These are phyloP conservation scores for Fusarium neocosmosporiellum DNA, from an alignment of 2,329 filamentous ascomycete species.

Conservation along the genomic window DNA sequence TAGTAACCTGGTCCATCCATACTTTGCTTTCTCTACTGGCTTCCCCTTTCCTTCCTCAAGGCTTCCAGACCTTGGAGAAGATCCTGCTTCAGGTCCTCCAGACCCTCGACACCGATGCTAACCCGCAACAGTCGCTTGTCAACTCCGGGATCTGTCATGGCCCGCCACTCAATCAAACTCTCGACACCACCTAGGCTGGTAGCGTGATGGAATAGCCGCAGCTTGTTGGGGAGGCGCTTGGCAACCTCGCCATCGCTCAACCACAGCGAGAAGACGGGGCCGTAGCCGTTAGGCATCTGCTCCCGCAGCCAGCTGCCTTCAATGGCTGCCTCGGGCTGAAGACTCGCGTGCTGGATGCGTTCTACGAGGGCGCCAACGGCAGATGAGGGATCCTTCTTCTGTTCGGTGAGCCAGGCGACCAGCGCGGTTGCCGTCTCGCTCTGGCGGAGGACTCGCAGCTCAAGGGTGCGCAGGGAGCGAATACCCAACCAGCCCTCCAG, in stretches of 20 bases:
- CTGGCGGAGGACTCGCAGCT: conserved; percentile 83
- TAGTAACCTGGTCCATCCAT: conserved; percentile 1
- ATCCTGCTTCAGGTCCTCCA: conserved; percentile 86
- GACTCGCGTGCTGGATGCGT: conserved; percentile 78
- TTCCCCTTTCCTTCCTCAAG: conserved; percentile 48
- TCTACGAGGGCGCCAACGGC: conserved; percentile 66
- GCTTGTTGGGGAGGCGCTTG: conserved; percentile 77
- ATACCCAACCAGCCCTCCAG: conserved; percentile 94
- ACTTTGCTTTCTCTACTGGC: neutral
- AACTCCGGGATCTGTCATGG: conserved; percentile 82
- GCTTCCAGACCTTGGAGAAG: conserved; percentile 73
- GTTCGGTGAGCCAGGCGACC: conserved; percentile 75
- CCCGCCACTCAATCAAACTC: conserved; percentile 95
- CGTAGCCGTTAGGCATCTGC: conserved; percentile 94
- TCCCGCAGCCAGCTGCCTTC: conserved; percentile 77
- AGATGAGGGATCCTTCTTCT: conserved; percentile 54
- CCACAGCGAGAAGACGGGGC: conserved; percentile 85
- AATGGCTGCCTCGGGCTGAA: conserved; percentile 73
- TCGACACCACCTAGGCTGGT: conserved; percentile 95
- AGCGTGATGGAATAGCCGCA: conserved; percentile 90
- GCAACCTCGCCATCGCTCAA: conserved; percentile 72
- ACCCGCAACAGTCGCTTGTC: conserved; percentile 80
- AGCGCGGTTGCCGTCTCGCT: conserved; percentile 75
- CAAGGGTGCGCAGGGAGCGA: conserved; percentile 85
- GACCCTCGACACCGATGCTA: conserved; percentile 87